Percentiles rank a stretch among this genome's conserved stretches.
phyloP scores from a whole-genome alignment of 352 stramenopile species.

The Pythium phragmitis region DNA sequence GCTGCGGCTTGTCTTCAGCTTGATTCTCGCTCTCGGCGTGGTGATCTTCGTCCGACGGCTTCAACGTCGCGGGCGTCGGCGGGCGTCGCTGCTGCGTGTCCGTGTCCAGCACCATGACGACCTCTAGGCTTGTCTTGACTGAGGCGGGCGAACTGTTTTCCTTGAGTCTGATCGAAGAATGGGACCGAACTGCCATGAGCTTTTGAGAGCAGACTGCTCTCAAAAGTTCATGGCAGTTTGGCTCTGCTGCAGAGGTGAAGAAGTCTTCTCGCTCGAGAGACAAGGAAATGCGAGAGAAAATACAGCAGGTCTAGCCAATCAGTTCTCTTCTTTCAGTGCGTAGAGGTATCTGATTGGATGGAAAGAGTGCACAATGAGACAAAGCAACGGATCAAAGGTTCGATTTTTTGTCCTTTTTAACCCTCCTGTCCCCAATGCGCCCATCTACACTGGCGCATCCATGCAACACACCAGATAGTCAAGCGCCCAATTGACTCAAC shows the following conservation, averaged over 20 bases:
- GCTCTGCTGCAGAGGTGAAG: neutral
- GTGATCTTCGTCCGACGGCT: neutral
- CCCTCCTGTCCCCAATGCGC: neutral
- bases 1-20: constrained; percentile 20
- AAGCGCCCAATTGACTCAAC: neutral
- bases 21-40: constrained; percentile 19
- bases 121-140: neutral
- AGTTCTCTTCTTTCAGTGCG: neutral
- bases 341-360: constrained; percentile 13
- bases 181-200: too few species aligned
- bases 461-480: constrained; percentile 2
- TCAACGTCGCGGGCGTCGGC: constrained; percentile 14
- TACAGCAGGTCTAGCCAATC: constrained; percentile 11
- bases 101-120: constrained; percentile 23
- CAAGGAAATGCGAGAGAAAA: constrained; percentile 18
- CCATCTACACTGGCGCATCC: neutral
- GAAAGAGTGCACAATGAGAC: constrained; percentile 8
- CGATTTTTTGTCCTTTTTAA: constrained; percentile 18
- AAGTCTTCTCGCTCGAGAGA: constrained; percentile 6
- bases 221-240: too few species aligned
- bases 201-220: too few species aligned
- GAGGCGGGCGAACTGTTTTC: neutral
- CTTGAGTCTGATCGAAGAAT: too few species aligned
- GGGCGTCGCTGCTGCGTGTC: constrained; percentile 16
- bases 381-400: constrained; percentile 14